A percentile compares a stretch with the other conserved stretches of the same genome.
phyloP scores from a whole-genome alignment of 2,329 filamentous ascomycete genomes.

The Leptographium procerum region DNA sequence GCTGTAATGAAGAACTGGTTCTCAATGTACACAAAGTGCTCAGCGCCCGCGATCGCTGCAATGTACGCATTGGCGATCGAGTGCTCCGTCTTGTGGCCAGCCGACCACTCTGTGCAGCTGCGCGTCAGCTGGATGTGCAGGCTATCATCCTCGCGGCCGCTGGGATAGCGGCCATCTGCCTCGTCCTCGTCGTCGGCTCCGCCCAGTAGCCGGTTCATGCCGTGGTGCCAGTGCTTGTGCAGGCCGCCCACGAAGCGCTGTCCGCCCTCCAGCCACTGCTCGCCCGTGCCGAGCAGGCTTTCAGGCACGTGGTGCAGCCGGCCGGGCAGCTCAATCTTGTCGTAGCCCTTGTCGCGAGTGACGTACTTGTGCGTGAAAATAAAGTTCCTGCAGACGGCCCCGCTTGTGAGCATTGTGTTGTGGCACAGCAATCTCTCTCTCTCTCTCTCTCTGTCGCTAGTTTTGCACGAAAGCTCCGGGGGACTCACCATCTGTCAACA shows the following conservation, averaged over 20 bases:
- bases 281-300: conserved; percentile 10
- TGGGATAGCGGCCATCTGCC: conserved; percentile 5
- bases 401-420: background rate
- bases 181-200: conserved; percentile 18
- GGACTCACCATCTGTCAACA: conserved; percentile 58
- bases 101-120: conserved; percentile 40
- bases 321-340: conserved; percentile 26
- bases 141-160: conserved; percentile 12
- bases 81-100: conserved; percentile 46
- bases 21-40: conserved; percentile 70
- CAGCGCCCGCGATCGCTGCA: conserved; percentile 53
- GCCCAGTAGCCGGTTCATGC: conserved; percentile 26
- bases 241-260: conserved; percentile 19
- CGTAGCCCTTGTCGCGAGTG: conserved; percentile 34
- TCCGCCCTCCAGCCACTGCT: conserved; percentile 14
- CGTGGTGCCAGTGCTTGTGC: conserved; percentile 24
- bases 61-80: conserved; percentile 83
- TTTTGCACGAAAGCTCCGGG: background rate
- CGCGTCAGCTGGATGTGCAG: conserved; percentile 39
- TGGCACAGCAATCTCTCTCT: too few relatives aligned
- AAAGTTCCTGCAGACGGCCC: conserved; percentile 50
- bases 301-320: conserved; percentile 10
- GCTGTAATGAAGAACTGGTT: conserved; percentile 87
- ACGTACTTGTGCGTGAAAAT: conserved; percentile 75
- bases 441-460: too few relatives aligned